phyloP scores from a whole-genome alignment of 2,329 filamentous ascomycete species.

The Calonectria fujianensis region DNA sequence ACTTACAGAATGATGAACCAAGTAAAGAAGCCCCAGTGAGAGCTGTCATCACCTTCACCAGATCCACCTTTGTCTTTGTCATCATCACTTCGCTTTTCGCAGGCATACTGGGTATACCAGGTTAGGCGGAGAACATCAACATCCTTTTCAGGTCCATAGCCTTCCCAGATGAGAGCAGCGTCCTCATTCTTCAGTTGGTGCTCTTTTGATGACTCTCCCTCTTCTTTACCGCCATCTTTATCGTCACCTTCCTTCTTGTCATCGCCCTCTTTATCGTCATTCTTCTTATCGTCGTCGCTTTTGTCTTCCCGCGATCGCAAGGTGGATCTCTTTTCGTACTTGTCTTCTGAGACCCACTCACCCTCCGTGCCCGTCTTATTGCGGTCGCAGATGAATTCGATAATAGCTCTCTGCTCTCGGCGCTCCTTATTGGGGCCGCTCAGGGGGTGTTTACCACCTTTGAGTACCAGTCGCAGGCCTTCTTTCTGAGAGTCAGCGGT shows the following conservation, averaged over 20 bases:
- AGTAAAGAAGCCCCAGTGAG: conserved; percentile 95
- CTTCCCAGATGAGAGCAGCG: conserved; percentile 83
- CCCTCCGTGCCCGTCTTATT: conserved; percentile 84
- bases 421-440: conserved; percentile 64
- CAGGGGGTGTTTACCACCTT: conserved; percentile 73
- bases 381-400: conserved; percentile 89
- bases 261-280: conserved; percentile 55
- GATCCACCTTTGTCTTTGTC: conserved; percentile 61
- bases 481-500: conserved; percentile 80
- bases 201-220: conserved; percentile 66
- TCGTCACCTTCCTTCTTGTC: conserved; percentile 58
- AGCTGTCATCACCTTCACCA: conserved; percentile 67
- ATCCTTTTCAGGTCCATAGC: conserved; percentile 79
- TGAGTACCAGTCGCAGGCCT: conserved; percentile 82
- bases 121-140: conserved; percentile 81
- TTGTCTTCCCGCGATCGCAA: conserved; percentile 55
- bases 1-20: conserved; percentile 96
- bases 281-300: conserved; percentile 55
- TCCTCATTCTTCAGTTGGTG: conserved; percentile 72
- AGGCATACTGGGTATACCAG: conserved; percentile 93
- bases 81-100: conserved; percentile 73
- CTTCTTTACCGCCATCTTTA: conserved; percentile 61
- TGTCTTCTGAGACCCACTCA: conserved; percentile 75
- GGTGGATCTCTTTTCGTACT: conserved; percentile 65
- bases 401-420: conserved; percentile 82